Evolutionary conservation across 805 yeast species (phyloP).

Genomic region (Blastobotrys parvus): DNA sequence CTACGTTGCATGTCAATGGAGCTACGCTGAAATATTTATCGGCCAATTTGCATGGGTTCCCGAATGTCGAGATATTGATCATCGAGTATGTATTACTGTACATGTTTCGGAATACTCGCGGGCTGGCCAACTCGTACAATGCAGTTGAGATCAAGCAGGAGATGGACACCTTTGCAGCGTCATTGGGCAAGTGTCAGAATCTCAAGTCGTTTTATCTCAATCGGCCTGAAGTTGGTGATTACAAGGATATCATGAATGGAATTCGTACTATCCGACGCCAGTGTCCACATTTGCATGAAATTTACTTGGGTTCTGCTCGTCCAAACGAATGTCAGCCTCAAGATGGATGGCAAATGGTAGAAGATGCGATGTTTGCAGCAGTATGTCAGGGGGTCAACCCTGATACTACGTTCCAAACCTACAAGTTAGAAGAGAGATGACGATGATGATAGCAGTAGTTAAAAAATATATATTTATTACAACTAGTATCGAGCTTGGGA

Average conservation of each 20-base stretch:
- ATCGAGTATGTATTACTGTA: background rate
- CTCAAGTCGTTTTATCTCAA: background rate
- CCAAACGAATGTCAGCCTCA: background rate
- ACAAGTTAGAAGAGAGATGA: background rate
- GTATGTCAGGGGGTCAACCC: background rate
- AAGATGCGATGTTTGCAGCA: background rate
- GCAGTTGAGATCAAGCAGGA: background rate
- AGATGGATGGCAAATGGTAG: background rate
- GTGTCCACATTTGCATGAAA: background rate
- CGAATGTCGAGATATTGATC: background rate
- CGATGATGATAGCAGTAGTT: background rate
- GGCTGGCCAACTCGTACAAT: background rate
- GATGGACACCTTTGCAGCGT: background rate
- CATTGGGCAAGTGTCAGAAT: background rate
- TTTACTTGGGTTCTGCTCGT: background rate
- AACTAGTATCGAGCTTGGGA: conserved; percentile 23
- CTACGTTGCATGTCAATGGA: background rate
- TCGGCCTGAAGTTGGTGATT: background rate
- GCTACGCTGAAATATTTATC: background rate
- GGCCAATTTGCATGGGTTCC: background rate
- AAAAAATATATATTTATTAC: background rate
- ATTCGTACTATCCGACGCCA: background rate
- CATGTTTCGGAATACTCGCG: background rate
- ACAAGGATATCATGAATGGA: background rate
- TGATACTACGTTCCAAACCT: background rate